Base-by-base conservation (phyloP, 495 filamentous ascomycete genomes). In the Gamarada debralockiae region DNA sequence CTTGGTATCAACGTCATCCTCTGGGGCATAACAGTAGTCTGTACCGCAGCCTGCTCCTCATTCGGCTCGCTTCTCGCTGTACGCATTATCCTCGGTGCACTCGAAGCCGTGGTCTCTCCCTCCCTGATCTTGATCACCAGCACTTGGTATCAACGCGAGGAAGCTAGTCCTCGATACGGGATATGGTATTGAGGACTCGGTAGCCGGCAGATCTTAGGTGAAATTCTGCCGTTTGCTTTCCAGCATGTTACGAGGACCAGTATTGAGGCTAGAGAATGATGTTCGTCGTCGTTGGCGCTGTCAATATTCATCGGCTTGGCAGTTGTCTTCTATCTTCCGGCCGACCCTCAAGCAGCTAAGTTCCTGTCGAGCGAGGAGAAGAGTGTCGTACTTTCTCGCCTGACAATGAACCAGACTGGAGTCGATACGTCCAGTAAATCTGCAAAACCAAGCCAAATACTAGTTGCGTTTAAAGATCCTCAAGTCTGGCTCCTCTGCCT, bases 141-240 rank as follows among this genome's bases (percentile, higher is more conserved):
- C n/a, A 63, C 82, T 70, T 86, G 82, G 81, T 86, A 84, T 49
- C 82, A 77, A 7, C 77, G 77, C 53, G 52, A 63, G 55, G 82
- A 86, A 64, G 81, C 84, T 58, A 78, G 76, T 7, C 69, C 67
- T 22, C 27, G 27, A 4, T 29, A 5, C 27, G 10, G 27, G 5
- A 10, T 81, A 58, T 85, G 80, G 81, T 84, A 83, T 65, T 76
- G 73, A 56, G 81, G 81, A 64, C 81, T 82, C 49, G 80, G 82
- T 31, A 73, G 71, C 39, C 81, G 70, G 1, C 77, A 80, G 21
- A 47, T 46, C 33, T 21, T 46, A 47, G 56, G 56, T n/a, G 56
- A 23, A 3, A 15, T 59, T 7, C 3, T 47, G 8, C 46, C 52
- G 4, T 59, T 38, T 24, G 56, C 7, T 20, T n/a, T 31, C 33